Evolutionary conservation across 2,329 filamentous ascomycete genomes (phyloP), one percentile per base, ranked within the genome.

Genomic region (Colletotrichum scovillei): DNA sequence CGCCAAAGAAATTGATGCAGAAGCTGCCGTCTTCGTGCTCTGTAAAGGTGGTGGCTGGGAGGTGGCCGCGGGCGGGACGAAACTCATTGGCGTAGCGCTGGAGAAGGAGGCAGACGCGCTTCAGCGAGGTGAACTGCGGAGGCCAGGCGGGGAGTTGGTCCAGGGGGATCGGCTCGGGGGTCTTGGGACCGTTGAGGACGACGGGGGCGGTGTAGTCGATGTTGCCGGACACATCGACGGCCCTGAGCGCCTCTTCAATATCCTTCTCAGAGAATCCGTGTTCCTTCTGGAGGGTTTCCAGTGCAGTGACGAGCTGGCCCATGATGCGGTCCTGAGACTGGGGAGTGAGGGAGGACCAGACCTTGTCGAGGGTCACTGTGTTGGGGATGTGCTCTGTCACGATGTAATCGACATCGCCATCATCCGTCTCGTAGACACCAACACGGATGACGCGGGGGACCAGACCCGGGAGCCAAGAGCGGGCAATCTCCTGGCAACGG

Each of bases 361-460:
- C 56, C 42, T 67, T 60, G 26, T 67, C 38, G 4, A 67, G 64
- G 2, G 26, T 35, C 26, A 67, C 24, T 19, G 64, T 53, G 26
- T 52, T 42, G 28, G 64, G 64, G 4, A 38, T 38, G 64, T 35
- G n/a, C 26, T 59, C 38, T 6, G 55, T 60, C 26, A 67, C 56
- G 12, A 67, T 60, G 55, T 67, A 67, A 28, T 67, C 64, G 7
- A 60, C 8, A 22, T 24, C 7, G 53, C 38, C 28, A 7, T 53
- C 38, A 9, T 28, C 11, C n/a, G 19, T n/a, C 12, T 24, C 24
- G 5, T 22, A 7, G 7, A 59, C 11, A 26, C 64, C 55, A 26
- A 60, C 26, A 26, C 64, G 38, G 28, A 67, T 59, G 55, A 60
- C 64, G 64, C 56, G 64, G 7, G 64, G 64, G 22, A 67, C 64